Conservation (phyloP, 495 filamentous ascomycete species). For the Penicillium taxi region DNA sequence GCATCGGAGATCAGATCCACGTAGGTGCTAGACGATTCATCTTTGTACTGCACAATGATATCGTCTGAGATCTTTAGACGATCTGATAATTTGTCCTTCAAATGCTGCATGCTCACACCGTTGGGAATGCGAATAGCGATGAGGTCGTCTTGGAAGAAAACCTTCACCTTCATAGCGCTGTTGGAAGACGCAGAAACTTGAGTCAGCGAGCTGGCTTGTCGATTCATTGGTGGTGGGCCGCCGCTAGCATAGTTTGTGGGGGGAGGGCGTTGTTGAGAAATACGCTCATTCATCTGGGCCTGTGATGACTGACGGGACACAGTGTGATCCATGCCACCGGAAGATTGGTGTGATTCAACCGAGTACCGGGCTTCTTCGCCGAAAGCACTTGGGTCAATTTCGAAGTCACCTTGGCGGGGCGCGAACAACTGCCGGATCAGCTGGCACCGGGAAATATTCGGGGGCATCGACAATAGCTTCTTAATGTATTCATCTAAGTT, state of each 20-base stretch:
- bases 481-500: slow-evolving; percentile 94
- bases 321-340: slow-evolving; percentile 47
- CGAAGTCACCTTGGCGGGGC: slow-evolving; percentile 83
- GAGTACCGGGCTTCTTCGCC: slow-evolving; percentile 65
- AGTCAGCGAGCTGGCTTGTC: slow-evolving; percentile 66
- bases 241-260: slow-evolving; percentile 36
- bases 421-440: slow-evolving; percentile 86
- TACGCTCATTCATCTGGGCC: slow-evolving; percentile 59
- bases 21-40: slow-evolving; percentile 70
- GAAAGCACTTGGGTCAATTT: slow-evolving; percentile 64
- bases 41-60: slow-evolving; percentile 73
- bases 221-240: slow-evolving; percentile 50
- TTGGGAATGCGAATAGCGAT: slow-evolving; percentile 83
- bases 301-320: slow-evolving; percentile 70
- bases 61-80: slow-evolving; percentile 68
- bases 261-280: slow-evolving; percentile 52
- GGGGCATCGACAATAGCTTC: slow-evolving; percentile 72
- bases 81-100: slow-evolving; percentile 74
- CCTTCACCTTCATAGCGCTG: slow-evolving; percentile 78
- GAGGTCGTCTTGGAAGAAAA: slow-evolving; percentile 82
- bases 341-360: slow-evolving; percentile 63
- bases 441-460: slow-evolving; percentile 72
- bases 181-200: slow-evolving; percentile 53
- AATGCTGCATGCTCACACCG: slow-evolving; percentile 66
- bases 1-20: slow-evolving; percentile 66